Evolutionary conservation across 2,329 filamentous ascomycete genomes (phyloP), one percentile per base, ranked within the genome.

Genomic region (Rutstroemia sydowiana): DNA sequence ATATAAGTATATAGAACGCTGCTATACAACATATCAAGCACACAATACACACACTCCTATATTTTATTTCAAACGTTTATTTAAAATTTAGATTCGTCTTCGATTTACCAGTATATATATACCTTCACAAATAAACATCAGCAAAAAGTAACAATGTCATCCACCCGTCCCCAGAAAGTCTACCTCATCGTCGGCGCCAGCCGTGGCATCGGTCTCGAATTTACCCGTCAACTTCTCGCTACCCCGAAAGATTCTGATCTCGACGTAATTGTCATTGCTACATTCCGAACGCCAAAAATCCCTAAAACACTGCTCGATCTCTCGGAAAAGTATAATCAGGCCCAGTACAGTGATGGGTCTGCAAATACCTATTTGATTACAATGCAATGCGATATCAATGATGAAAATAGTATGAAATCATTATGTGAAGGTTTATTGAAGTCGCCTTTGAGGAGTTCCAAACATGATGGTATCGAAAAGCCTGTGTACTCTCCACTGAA

Each of bases 401-500:
- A 69, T 31, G 75, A 78, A 55, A 63, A 68, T 26, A 79, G 75
- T 63, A 78, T 81, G 34, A 65, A 66, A 51, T 30, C 10, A 8
- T 57, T 64, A 77, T 43, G 71, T 80, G 5, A 61, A 79, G 58
- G 69, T 73, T 59, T 81, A 79, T 65, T 76, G n/a, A 6, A 9
- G 2, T 45, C 28, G 28, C 11, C 28, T 5, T 7, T 1, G 1
- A 7, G 14, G 2, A 20, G 2, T 37, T n/a, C n/a, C n/a, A n/a
- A n/a, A n/a, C n/a, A n/a, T n/a, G n/a, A n/a, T n/a, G n/a, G n/a
- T n/a, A n/a, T n/a, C n/a, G n/a, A n/a, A n/a, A n/a, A n/a, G n/a
- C n/a, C n/a, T n/a, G n/a, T n/a, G n/a, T n/a, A n/a, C n/a, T n/a
- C n/a, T n/a, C n/a, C n/a, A n/a, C n/a, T n/a, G n/a, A n/a, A n/a